Evolutionary conservation across 345 rosid species (phyloP).

Genomic region (Eucalyptus dawsonii): DNA sequence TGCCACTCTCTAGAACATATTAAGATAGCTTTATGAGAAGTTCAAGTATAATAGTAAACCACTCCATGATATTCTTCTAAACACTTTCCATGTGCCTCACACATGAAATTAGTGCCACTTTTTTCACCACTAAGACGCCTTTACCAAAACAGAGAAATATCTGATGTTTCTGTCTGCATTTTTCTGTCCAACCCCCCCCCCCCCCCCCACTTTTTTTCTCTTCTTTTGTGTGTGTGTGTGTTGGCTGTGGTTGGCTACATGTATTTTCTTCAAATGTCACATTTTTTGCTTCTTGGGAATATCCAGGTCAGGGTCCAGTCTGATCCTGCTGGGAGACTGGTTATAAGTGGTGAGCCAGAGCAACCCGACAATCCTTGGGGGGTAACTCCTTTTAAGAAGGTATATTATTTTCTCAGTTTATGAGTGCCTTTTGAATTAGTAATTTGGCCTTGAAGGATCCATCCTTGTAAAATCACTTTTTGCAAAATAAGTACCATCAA

Average conservation of each 20-base stretch:
- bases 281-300: neutral
- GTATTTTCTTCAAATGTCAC: neutral
- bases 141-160: neutral
- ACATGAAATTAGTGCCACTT: neutral
- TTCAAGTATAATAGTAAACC: neutral
- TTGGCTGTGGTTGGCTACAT: neutral
- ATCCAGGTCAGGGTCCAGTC: conserved; percentile 65
- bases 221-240: neutral
- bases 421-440: neutral
- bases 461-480: neutral
- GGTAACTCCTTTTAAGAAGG: conserved; percentile 63
- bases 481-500: neutral
- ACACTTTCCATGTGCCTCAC: neutral
- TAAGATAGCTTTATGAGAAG: neutral
- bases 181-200: neutral
- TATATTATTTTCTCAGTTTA: neutral
- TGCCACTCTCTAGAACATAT: neutral
- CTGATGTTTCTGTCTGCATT: neutral
- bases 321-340: conserved; percentile 66
- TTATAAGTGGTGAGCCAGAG: conserved; percentile 59
- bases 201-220: neutral
- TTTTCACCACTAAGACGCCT: neutral
- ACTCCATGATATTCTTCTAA: neutral
- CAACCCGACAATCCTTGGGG: conserved; percentile 71
- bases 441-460: neutral